Conservation (phyloP, 805 yeast species). For the Saccharomycopsis fodiens region DNA sequence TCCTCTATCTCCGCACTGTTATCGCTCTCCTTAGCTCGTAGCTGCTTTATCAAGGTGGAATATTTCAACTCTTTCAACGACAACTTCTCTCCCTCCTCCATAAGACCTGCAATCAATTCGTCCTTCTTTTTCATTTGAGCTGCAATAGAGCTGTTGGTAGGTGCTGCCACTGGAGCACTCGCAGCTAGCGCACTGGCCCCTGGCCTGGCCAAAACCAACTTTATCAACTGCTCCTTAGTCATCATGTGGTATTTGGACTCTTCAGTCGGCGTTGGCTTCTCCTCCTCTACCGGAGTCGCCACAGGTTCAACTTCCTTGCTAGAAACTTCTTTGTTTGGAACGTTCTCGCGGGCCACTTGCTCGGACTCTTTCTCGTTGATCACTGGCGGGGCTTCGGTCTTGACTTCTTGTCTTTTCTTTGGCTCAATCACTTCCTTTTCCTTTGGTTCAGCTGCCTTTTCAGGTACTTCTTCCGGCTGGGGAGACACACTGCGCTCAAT, state of each 20-base stretch:
- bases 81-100: constrained; percentile 70
- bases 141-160: constrained; percentile 12
- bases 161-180: no score
- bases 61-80: constrained; percentile 64
- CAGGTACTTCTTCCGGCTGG: no score
- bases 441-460: not conserved
- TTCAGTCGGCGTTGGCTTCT: no score
- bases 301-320: no score
- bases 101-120: constrained; percentile 51
- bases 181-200: not conserved
- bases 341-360: not conserved
- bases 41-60: constrained; percentile 55
- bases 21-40: constrained; percentile 40
- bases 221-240: constrained; percentile 1
- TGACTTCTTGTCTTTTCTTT: not conserved
- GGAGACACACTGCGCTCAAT: not conserved
- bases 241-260: not conserved
- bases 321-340: not conserved
- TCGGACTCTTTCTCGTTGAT: constrained; percentile 10
- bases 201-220: constrained; percentile 2
- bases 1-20: constrained; percentile 31
- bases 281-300: no score
- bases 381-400: not conserved
- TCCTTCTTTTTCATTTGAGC: constrained; percentile 40
- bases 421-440: constrained; percentile 1